Conservation (phyloP, 2,329 filamentous ascomycete species). For the Fusarium succisae region DNA sequence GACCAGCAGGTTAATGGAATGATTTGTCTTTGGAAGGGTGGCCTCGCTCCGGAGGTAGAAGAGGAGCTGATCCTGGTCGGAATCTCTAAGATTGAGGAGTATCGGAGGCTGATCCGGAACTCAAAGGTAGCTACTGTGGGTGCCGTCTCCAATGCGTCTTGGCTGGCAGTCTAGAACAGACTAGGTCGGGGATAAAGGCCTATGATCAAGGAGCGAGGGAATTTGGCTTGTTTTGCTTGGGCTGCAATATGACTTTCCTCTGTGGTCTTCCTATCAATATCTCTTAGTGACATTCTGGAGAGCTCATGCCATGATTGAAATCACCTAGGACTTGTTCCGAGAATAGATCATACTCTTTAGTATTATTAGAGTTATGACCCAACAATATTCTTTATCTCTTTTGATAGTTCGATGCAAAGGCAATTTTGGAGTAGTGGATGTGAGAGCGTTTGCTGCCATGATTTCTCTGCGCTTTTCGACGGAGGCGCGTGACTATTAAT, state of each 20-base stretch:
- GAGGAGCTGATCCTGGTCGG: background rate
- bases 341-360: background rate
- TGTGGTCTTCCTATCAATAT: background rate
- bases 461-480: background rate
- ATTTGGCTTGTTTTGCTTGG: background rate
- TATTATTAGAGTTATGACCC: background rate
- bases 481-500: background rate
- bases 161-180: background rate
- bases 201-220: too few species aligned
- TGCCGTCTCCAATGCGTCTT: background rate
- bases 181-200: rapidly evolving
- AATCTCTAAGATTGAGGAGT: background rate
- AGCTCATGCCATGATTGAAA: background rate
- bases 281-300: background rate
- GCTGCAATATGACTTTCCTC: background rate
- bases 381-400: background rate
- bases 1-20: background rate
- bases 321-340: background rate
- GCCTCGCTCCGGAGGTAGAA: background rate
- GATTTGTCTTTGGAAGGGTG: background rate
- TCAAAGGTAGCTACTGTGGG: background rate
- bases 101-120: background rate
- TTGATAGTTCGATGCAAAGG: rapidly evolving
- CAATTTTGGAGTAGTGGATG: background rate
- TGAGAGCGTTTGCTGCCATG: background rate